phyloP scores from a whole-genome alignment of 805 yeast species.

The Lipomyces anomalus region DNA sequence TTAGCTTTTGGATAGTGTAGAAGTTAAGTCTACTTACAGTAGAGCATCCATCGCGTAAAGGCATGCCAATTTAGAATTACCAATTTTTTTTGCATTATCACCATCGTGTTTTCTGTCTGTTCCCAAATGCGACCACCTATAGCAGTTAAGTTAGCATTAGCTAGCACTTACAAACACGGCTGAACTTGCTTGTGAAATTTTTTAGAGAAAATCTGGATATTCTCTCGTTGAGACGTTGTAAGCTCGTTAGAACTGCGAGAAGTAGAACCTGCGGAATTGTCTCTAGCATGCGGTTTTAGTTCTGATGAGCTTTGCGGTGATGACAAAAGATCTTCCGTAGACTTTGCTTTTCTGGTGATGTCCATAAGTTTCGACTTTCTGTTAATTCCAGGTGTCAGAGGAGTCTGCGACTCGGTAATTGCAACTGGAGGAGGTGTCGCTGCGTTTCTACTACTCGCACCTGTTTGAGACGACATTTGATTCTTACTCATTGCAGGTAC shows the following conservation, averaged over 20 bases:
- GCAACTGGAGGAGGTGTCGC: slow-evolving; percentile 7
- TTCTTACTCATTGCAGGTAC: slow-evolving; percentile 3
- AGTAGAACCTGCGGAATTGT: slow-evolving; percentile 23
- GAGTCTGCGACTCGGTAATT: background rate
- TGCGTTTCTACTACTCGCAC: too few relatives aligned
- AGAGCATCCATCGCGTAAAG: slow-evolving; percentile 38
- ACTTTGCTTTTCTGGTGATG: slow-evolving; percentile 9
- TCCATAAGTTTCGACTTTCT: slow-evolving; percentile 15
- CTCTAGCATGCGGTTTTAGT: slow-evolving; percentile 11
- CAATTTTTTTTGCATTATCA: slow-evolving; percentile 31
- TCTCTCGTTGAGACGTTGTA: slow-evolving; percentile 25
- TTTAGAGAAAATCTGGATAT: slow-evolving; percentile 8
- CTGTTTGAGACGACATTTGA: too few relatives aligned
- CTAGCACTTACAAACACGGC: too few relatives aligned
- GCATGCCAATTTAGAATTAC: slow-evolving; percentile 32
- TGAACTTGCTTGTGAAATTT: slow-evolving; percentile 22
- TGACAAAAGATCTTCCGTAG: background rate
- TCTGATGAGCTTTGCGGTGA: slow-evolving; percentile 7
- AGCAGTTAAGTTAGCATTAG: too few relatives aligned
- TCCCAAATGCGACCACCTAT: slow-evolving; percentile 39
- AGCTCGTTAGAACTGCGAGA: slow-evolving; percentile 25
- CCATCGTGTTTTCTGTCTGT: slow-evolving; percentile 38
- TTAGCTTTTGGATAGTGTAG: background rate
- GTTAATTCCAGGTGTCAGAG: slow-evolving; percentile 12
- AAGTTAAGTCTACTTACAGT: slow-evolving; percentile 21